Evolutionary conservation across 805 yeast genomes (phyloP).

Genomic region (Torulaspora microellipsoides): DNA sequence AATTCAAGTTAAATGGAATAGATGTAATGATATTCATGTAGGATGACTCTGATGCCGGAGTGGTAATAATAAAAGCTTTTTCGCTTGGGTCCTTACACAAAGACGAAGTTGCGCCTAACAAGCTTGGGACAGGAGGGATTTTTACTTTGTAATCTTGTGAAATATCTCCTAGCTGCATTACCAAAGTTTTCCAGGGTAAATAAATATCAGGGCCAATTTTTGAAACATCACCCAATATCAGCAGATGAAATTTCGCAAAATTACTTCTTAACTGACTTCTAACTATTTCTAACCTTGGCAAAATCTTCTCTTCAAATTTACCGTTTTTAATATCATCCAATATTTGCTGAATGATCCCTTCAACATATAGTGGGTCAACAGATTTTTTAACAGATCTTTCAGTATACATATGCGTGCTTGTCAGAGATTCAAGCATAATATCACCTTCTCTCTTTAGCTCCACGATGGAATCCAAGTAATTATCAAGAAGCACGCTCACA

Average conservation of each 20-base stretch:
- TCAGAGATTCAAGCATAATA: conserved; percentile 60
- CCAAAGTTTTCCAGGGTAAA: conserved; percentile 24
- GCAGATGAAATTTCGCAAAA: conserved; percentile 56
- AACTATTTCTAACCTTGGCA: conserved; percentile 41
- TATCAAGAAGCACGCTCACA: conserved; percentile 51
- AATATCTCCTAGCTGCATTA: conserved; percentile 13
- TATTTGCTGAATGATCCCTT: conserved; percentile 47
- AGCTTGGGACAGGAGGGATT: conserved; percentile 45
- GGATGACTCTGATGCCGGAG: conserved; percentile 83
- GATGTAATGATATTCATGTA: conserved; percentile 56
- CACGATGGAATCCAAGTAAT: conserved; percentile 37
- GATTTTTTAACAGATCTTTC: conserved; percentile 62
- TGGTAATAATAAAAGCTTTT: conserved; percentile 58
- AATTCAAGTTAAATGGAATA: conserved; percentile 45
- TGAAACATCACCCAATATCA: conserved; percentile 65
- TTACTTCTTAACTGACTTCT: conserved; percentile 46
- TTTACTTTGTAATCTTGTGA: conserved; percentile 3
- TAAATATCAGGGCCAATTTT: conserved; percentile 36
- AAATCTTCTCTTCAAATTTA: conserved; percentile 36
- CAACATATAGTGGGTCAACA: conserved; percentile 61
- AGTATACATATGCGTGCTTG: conserved; percentile 48
- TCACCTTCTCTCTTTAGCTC: conserved; percentile 40
- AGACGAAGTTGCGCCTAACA: conserved; percentile 49
- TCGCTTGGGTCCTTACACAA: conserved; percentile 48
- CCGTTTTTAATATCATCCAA: conserved; percentile 52